Percentiles rank a stretch among this genome's conserved stretches.
These are phyloP conservation scores for Cordyceps pruinosa DNA, from an alignment of 2,329 filamentous ascomycete species.

Conservation along the genomic window DNA sequence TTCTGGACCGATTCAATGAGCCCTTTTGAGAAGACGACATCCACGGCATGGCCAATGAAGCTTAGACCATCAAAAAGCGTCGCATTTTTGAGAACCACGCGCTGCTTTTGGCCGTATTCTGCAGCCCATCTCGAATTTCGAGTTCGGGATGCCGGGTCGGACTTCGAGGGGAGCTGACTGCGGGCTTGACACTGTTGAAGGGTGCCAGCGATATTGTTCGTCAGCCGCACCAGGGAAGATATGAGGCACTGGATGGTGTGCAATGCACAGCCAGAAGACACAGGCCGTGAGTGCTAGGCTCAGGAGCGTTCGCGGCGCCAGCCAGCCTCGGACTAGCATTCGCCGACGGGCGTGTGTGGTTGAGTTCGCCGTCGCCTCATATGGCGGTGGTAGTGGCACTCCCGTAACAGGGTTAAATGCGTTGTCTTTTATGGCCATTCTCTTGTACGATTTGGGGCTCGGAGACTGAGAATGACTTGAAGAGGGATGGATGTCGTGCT, in stretches of 20 bases:
- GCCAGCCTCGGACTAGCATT: neutral
- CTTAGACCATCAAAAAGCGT: slow-evolving; percentile 37
- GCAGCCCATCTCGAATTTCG: slow-evolving; percentile 35
- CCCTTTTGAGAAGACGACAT: slow-evolving; percentile 33
- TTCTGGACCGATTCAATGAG: slow-evolving; percentile 26
- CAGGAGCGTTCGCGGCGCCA: neutral
- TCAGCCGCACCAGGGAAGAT: neutral
- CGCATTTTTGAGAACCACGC: slow-evolving; percentile 32
- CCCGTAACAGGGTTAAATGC: neutral
- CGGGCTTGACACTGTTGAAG: slow-evolving; percentile 1
- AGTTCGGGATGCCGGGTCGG: neutral
- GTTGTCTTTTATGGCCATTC: neutral
- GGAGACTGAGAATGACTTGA: too few relatives aligned
- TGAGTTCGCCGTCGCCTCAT: neutral
- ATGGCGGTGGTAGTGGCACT: neutral
- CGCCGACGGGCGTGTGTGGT: neutral
- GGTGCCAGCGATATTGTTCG: neutral
- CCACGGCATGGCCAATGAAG: slow-evolving; percentile 25
- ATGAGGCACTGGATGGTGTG: neutral
- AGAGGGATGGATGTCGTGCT: neutral
- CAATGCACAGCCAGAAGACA: neutral
- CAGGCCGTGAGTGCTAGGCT: neutral
- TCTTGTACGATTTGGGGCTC: too few relatives aligned
- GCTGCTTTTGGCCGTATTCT: slow-evolving; percentile 29
- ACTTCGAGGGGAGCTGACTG: neutral